phyloP scores from a whole-genome alignment of 768 basidiomycete genomes.

The Omphalotus guepiniiformis region DNA sequence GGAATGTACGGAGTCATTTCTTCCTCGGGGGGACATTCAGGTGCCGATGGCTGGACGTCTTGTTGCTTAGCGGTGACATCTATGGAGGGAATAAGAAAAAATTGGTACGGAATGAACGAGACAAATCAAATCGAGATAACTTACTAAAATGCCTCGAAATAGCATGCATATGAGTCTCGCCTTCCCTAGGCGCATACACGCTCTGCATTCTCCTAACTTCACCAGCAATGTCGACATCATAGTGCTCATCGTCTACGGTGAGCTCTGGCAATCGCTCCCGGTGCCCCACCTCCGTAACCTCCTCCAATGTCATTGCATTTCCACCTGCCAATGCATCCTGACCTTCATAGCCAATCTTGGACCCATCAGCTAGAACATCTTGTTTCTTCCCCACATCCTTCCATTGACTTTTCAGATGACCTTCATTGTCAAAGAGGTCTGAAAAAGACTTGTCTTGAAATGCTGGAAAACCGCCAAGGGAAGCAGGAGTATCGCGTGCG shows the following conservation, averaged over 20 bases:
- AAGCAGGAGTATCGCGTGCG: constrained; percentile 24
- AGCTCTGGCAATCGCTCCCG: constrained; percentile 20
- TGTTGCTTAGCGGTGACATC: constrained; percentile 25
- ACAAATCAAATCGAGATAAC: too few species aligned
- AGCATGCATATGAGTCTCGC: constrained; percentile 22
- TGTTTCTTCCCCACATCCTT: not conserved
- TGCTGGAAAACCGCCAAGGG: constrained; percentile 34
- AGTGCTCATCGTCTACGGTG: constrained; percentile 17
- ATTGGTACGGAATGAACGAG: not conserved
- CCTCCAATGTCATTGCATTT: constrained; percentile 18
- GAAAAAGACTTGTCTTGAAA: constrained; percentile 24
- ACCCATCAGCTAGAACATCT: not conserved
- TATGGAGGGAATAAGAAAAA: constrained; percentile 2
- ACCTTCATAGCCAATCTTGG: not conserved
- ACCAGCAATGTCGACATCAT: constrained; percentile 20
- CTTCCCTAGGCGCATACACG: constrained; percentile 15
- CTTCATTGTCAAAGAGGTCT: not conserved
- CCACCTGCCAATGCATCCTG: too few species aligned
- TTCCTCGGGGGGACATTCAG: constrained; percentile 26
- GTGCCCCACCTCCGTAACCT: constrained; percentile 16
- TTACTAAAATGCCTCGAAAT: constrained; percentile 37
- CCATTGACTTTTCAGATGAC: too few species aligned
- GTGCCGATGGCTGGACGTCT: constrained; percentile 27
- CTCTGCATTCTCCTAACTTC: constrained; percentile 20
- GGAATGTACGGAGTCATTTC: constrained; percentile 61